Evolutionary conservation across 306 rosid species (phyloP), one percentile per base, ranked within the genome.

Genomic region (Castanea crenata): DNA sequence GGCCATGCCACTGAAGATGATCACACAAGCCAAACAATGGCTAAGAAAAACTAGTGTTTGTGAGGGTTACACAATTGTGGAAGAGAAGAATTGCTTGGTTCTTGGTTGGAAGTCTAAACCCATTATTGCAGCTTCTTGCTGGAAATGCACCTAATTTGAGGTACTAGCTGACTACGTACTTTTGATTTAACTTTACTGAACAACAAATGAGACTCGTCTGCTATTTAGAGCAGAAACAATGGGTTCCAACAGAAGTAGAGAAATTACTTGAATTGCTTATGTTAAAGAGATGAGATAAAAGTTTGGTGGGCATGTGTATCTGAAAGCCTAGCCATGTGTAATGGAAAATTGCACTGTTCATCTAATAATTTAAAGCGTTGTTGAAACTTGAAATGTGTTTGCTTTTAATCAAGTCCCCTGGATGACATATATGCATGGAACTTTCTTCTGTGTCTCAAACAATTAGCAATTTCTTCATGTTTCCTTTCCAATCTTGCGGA

Each of bases 61-160:
- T 80, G 97, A 92, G 58, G 97, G 94, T 0, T 89, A 91, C 61
- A 89, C 93, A 0, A 71, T 89, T 71, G 87, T 87, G 63, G 98
- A 94, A 82, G 98, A 91, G 69, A 94, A 92, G 14, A 97, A 97
- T 23, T 94, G 98, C 67, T 74, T 92, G 74, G 97, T 94, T 19
- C 92, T 92, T 86, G 98, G 97, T 0, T 94, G 98, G 98, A 87
- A 94, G 38, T 89, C 97, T 4, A 92, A 83, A 90, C 95, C 95
- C 4, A 94, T 92, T 82, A 85, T 92, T 55, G 97, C 98, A 59
- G 92, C 89, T 59, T 94, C 97, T 54, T 90, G 93, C 85, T 92
- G 98, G 98, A 94, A 92, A 77, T 92, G 97, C 83, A 88, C 34
- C 32, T 8, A 57, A 20, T 7, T 21, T 57, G 63, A 57, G 29